Percentiles rank a stretch among this genome's conserved stretches.
These are phyloP conservation scores for Phytophthora syringae DNA, from an alignment of 352 stramenopile species.

Conservation along the genomic window DNA sequence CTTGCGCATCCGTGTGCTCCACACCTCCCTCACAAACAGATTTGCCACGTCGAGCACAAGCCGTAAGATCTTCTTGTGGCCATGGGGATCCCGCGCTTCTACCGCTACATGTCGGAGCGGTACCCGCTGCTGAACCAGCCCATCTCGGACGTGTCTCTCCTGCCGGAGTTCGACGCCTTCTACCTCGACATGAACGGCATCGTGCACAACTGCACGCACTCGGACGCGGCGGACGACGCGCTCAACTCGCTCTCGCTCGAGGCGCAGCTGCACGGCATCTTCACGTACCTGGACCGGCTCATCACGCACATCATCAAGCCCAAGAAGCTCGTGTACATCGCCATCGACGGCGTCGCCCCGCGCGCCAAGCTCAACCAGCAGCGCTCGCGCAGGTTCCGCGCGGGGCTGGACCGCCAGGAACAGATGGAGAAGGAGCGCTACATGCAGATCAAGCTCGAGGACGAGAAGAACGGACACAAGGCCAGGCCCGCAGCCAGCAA, in stretches of 20 bases:
- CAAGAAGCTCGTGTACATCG: conserved; percentile 97
- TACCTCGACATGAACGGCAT: conserved; percentile 99
- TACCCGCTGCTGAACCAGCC: conserved; percentile 99
- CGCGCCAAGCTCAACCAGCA: conserved; percentile 99
- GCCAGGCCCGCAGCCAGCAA: conserved; percentile 44
- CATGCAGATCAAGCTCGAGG: conserved; percentile 74
- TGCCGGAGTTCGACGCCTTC: conserved; percentile 99
- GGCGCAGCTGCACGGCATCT: conserved; percentile 94
- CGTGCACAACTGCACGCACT: conserved; percentile 99
- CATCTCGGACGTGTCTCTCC: conserved; percentile 95
- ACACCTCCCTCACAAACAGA: conserved; percentile 4
- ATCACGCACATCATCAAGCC: conserved; percentile 98
- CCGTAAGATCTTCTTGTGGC: neutral
- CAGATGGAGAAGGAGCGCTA: conserved; percentile 69
- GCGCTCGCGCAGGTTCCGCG: conserved; percentile 95
- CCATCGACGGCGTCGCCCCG: conserved; percentile 98
- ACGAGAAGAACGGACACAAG: conserved; percentile 72
- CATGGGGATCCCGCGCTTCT: conserved; percentile 95
- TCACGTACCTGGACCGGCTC: conserved; percentile 94
- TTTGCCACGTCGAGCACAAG: conserved; percentile 9
- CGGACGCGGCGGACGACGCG: conserved; percentile 92
- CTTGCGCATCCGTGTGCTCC: no score
- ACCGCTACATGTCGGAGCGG: conserved; percentile 93
- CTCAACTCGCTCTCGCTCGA: conserved; percentile 92
- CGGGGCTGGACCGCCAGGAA: conserved; percentile 79